These are phyloP conservation scores for Trichoderma gracile DNA, from an alignment of 2,329 filamentous ascomycete species.

Conservation along the genomic window DNA sequence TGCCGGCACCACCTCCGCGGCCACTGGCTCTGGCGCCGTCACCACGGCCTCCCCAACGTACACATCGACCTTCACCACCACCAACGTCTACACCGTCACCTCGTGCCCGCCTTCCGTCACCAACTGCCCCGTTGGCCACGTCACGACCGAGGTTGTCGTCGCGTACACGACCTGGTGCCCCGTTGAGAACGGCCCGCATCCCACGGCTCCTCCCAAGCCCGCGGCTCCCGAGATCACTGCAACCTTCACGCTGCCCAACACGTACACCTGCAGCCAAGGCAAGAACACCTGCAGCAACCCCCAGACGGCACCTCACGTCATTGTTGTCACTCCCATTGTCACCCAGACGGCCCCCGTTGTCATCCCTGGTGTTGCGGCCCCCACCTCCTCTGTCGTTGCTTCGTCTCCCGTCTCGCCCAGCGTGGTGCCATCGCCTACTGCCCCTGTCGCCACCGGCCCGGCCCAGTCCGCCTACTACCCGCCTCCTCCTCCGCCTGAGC, in stretches of 20 bases:
- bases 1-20: neutral
- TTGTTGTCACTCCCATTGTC: constrained; percentile 34
- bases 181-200: neutral
- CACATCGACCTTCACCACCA: constrained; percentile 37
- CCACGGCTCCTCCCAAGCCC: neutral
- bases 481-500: constrained; percentile 14
- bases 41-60: constrained; percentile 25
- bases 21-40: constrained; percentile 7
- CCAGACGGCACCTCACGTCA: constrained; percentile 29
- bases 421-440: constrained; percentile 11
- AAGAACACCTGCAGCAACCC: constrained; percentile 36
- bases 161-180: constrained; percentile 30
- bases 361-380: constrained; percentile 31
- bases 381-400: constrained; percentile 28
- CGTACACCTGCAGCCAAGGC: constrained; percentile 34
- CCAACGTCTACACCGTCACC: constrained; percentile 37
- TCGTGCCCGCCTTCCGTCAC: constrained; percentile 38
- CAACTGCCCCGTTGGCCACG: constrained; percentile 30
- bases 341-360: constrained; percentile 19
- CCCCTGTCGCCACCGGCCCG: constrained; percentile 23
- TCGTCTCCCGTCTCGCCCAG: constrained; percentile 27
- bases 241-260: constrained; percentile 36
- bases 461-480: constrained; percentile 18
- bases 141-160: constrained; percentile 33
- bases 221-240: constrained; percentile 33